Evolutionary conservation across 2,329 filamentous ascomycete species (phyloP).

Genomic region (Sclerotinia borealis): DNA sequence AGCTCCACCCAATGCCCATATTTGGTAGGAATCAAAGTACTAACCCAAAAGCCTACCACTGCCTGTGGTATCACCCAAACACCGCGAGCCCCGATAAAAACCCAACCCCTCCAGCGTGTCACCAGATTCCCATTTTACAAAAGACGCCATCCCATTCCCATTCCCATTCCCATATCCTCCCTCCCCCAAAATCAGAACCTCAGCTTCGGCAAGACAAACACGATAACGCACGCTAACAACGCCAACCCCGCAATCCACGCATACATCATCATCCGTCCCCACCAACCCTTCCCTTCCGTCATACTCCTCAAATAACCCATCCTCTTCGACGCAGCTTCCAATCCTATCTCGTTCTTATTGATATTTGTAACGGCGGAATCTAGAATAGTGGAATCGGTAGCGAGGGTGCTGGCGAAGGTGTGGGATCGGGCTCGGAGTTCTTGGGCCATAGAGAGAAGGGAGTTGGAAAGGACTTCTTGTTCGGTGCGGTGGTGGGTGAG

Average conservation of each 20-base stretch:
- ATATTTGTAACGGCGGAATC: slow-evolving; percentile 66
- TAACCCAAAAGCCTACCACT: not conserved
- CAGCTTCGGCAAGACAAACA: slow-evolving; percentile 83
- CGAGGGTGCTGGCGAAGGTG: slow-evolving; percentile 65
- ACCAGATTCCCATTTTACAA: not conserved
- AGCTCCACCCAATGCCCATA: not conserved
- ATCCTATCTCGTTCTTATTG: slow-evolving; percentile 66
- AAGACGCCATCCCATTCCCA: not conserved
- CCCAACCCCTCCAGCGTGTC: not conserved
- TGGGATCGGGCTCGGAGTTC: slow-evolving; percentile 71
- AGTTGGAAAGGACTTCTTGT: slow-evolving; percentile 75
- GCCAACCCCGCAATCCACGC: slow-evolving; percentile 77
- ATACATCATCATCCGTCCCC: slow-evolving; percentile 72
- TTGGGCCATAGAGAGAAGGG: slow-evolving; percentile 73
- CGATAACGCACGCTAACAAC: slow-evolving; percentile 69
- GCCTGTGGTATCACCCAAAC: slow-evolving; percentile 14
- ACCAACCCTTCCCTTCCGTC: slow-evolving; percentile 86
- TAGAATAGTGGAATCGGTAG: slow-evolving; percentile 65
- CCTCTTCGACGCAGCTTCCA: slow-evolving; percentile 67
- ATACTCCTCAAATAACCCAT: slow-evolving; percentile 75
- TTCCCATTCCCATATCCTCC: not conserved
- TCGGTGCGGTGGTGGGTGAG: slow-evolving; percentile 72
- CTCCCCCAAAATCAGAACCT: slow-evolving; percentile 52
- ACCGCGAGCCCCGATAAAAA: not conserved
- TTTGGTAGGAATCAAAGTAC: not conserved